Evolutionary conservation across 768 basidiomycete genomes (phyloP), one percentile per base, ranked within the genome.

Genomic region (Collybiopsis luxurians): DNA sequence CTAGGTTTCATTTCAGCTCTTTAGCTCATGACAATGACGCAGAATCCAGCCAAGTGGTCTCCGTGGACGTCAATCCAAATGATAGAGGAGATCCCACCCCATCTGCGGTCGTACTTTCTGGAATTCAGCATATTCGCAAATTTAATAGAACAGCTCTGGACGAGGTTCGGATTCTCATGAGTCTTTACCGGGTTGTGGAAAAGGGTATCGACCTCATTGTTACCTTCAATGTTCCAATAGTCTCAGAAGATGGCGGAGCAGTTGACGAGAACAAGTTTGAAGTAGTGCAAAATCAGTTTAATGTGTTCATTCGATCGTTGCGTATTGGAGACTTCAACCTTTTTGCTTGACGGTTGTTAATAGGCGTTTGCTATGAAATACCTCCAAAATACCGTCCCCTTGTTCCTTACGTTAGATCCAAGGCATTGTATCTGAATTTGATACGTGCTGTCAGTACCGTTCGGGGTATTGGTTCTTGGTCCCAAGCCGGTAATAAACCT

Each of bases 11-110:
- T 73, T 97, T 97, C 61, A 80, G 85, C 53, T 88, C 94, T 1
- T 72, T 98, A 43, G 95, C 95, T 12, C 85, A 96, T 64, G 97
- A 98, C 73, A 98, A 97, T 66, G 75, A 80, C 23, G 92, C 96
- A 5, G 61, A 70, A 40, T 77, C 78, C 10, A 72, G 75, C 10
- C 66, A 68, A 23, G 77, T 94, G 19, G 57, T 77, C 19, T 67
- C 66, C 2, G 69, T 84, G 26, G 56, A 60, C n/a, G 64, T 74
- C 2, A 59, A 79, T 31, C 65, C 68, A 53, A 77, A 82, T 64
- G 67, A 72, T 61, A 66, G 72, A 62, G 72, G 72, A 26, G 81
- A 80, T 62, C 59, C 64, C 10, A 89, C 85, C 1, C 86, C 87
- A 3, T 71, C 78, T 34, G 84, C 86, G 1, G 76, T 84, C 57